These are phyloP conservation scores for Leucoagaricus sp. DNA, from an alignment of 1,284 basidiomycete genomes.

Conservation along the genomic window DNA sequence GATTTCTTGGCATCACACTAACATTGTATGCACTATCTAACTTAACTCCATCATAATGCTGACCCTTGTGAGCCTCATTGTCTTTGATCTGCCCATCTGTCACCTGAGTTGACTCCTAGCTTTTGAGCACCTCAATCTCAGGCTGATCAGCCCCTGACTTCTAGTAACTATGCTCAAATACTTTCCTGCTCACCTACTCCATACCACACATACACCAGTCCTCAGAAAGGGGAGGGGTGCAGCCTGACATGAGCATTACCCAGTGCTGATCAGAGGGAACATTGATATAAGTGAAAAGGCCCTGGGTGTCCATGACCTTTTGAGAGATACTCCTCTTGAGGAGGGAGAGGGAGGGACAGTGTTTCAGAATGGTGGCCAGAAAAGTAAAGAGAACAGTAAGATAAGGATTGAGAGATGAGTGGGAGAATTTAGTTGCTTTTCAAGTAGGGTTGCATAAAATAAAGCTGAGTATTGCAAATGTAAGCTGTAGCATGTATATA, in stretches of 20 bases:
- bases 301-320: conserved; percentile 50
- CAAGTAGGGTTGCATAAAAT: conserved; percentile 69
- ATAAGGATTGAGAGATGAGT: conserved; percentile 81
- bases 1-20: conserved; percentile 20
- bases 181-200: conserved; percentile 89
- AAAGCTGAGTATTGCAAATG: conserved; percentile 78
- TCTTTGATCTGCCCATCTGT: conserved; percentile 83
- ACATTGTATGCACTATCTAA: conserved; percentile 12
- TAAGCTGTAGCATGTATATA: conserved; percentile 74
- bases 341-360: conserved; percentile 51
- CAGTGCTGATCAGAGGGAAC: conserved; percentile 42
- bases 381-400: conserved; percentile 38
- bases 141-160: conserved; percentile 63
- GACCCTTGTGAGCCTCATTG: conserved; percentile 47
- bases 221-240: conserved; percentile 80
- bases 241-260: conserved; percentile 63
- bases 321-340: conserved; percentile 79
- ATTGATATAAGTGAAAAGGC: conserved; percentile 28
- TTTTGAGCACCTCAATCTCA: conserved; percentile 82
- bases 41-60: conserved; percentile 15
- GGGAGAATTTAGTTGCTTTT: conserved; percentile 55
- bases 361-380: conserved; percentile 47
- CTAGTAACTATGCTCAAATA: conserved; percentile 95
- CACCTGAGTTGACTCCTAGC: conserved; percentile 54
- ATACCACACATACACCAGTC: conserved; percentile 96